These are phyloP conservation scores for Phaffia australis DNA, from an alignment of 768 basidiomycete genomes.

Conservation along the genomic window DNA sequence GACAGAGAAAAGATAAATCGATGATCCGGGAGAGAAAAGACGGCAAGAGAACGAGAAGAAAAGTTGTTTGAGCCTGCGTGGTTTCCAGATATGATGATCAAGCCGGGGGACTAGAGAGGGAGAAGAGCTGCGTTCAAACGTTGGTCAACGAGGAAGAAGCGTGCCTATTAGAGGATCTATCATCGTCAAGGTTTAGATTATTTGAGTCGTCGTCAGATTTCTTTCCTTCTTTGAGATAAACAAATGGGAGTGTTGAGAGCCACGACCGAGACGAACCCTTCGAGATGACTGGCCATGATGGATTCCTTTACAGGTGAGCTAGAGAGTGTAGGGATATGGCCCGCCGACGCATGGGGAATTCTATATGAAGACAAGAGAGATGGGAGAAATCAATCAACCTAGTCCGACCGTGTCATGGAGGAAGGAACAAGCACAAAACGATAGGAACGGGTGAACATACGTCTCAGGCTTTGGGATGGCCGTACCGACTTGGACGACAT, in stretches of 20 bases:
- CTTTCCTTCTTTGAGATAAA: background rate
- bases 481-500: constrained; percentile 71
- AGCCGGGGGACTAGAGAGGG: no score
- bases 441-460: constrained; percentile 44
- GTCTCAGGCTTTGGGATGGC: constrained; percentile 97
- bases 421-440: background rate
- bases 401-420: background rate
- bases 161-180: no score
- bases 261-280: constrained; percentile 12
- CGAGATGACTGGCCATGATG: constrained; percentile 11
- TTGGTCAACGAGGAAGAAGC: no score
- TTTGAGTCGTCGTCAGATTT: no score
- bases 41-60: no score
- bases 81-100: no score
- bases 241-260: background rate
- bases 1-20: no score
- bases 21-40: no score
- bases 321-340: constrained; percentile 46
- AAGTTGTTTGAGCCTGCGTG: no score
- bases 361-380: constrained; percentile 39
- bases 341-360: constrained; percentile 77
- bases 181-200: no score
- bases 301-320: constrained; percentile 58
- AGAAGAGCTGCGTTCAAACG: no score
- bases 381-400: no score